Conservation (phyloP, 768 basidiomycete genomes). For the Dacryopinax primogenitus region DNA sequence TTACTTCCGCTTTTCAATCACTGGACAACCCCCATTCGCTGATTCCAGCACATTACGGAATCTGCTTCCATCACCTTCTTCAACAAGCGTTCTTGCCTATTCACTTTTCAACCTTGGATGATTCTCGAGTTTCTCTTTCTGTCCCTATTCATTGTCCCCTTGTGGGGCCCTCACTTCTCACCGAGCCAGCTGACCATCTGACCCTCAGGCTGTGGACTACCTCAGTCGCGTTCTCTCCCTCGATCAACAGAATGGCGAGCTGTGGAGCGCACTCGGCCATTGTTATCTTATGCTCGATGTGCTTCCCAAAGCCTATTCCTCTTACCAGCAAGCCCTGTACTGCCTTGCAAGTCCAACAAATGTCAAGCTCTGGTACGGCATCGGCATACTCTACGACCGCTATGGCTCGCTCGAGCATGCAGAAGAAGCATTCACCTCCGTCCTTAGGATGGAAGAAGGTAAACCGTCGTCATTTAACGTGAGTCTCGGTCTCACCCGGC, state of each 20-base stretch:
- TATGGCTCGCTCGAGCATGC: conserved; percentile 98
- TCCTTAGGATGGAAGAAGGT: conserved; percentile 96
- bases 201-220: conserved; percentile 79
- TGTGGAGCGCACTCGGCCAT: conserved; percentile 94
- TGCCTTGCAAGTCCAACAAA: conserved; percentile 45
- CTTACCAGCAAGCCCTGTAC: conserved; percentile 96
- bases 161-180: too few species aligned
- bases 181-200: too few species aligned
- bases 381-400: conserved; percentile 96
- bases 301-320: conserved; percentile 94
- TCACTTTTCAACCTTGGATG: neutral
- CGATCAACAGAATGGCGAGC: conserved; percentile 94
- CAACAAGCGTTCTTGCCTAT: neutral
- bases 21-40: neutral
- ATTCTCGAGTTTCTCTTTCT: neutral
- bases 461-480: neutral
- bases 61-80: neutral
- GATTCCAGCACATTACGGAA: conserved; percentile 1
- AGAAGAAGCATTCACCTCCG: conserved; percentile 94
- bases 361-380: conserved; percentile 98
- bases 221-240: conserved; percentile 84
- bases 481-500: neutral
- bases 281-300: conserved; percentile 99
- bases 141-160: neutral
- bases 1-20: neutral